phyloP scores from a whole-genome alignment of 805 yeast genomes.

The Osmozyma mogii region DNA sequence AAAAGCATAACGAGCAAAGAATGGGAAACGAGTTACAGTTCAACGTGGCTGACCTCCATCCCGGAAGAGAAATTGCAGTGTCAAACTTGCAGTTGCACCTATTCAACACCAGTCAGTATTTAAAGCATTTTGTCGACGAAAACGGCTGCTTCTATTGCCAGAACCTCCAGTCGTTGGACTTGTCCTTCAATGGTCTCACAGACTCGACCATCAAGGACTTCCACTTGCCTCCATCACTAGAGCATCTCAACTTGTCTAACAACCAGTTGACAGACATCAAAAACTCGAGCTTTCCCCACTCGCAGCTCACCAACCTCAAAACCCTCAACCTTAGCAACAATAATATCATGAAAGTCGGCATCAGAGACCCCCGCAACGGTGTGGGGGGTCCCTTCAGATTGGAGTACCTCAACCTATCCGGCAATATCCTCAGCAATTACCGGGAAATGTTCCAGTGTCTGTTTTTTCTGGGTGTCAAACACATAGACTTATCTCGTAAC shows the following conservation, averaged over 20 bases:
- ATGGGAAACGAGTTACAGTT: constrained; percentile 2
- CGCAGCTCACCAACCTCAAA: constrained; percentile 8
- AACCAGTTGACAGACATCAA: constrained; percentile 15
- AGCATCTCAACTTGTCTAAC: constrained; percentile 20
- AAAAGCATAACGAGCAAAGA: constrained; percentile 1
- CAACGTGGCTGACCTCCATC: neutral
- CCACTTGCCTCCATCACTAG: constrained; percentile 14
- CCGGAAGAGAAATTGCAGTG: constrained; percentile 3
- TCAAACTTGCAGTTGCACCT: constrained; percentile 14
- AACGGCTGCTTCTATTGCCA: constrained; percentile 6
- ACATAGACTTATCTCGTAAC: constrained; percentile 20
- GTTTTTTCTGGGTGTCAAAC: constrained; percentile 8
- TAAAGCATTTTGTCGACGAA: constrained; percentile 6
- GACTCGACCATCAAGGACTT: constrained; percentile 12
- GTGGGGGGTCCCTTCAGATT: constrained; percentile 4
- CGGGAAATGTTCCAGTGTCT: constrained; percentile 3
- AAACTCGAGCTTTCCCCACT: constrained; percentile 10
- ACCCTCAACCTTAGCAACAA: constrained; percentile 18
- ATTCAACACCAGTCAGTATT: constrained; percentile 9
- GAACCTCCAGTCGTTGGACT: constrained; percentile 14
- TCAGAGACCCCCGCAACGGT: neutral
- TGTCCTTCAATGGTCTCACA: constrained; percentile 21
- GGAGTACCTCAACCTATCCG: constrained; percentile 14
- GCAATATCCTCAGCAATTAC: constrained; percentile 16
- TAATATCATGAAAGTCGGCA: constrained; percentile 10